Evolutionary conservation across 2,329 filamentous ascomycete species (phyloP).

Genomic region (Apiospora kogelbergensis): DNA sequence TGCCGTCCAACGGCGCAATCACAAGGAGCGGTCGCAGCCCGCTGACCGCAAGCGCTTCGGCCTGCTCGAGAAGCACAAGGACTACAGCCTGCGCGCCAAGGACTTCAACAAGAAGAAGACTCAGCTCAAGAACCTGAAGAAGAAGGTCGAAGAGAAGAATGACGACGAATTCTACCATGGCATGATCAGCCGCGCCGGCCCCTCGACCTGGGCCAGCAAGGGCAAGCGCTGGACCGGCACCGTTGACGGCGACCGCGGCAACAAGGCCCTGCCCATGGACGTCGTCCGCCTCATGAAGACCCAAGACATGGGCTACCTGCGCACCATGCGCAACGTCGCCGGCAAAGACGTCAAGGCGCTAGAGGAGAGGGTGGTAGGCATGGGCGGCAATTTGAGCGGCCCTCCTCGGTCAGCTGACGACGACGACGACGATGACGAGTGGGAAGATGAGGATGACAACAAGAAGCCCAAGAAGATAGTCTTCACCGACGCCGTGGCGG

Average conservation of each 20-base stretch:
- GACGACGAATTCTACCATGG: constrained; percentile 74
- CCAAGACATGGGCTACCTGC: constrained; percentile 65
- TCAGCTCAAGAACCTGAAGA: constrained; percentile 56
- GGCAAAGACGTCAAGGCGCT: constrained; percentile 56
- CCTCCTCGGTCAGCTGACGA: constrained; percentile 22
- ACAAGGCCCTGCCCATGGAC: constrained; percentile 54
- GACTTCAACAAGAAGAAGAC: constrained; percentile 67
- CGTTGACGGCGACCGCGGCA: constrained; percentile 58
- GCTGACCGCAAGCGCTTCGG: constrained; percentile 82
- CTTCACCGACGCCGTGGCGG: constrained; percentile 44
- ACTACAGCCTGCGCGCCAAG: constrained; percentile 64
- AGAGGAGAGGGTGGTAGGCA: constrained; percentile 53
- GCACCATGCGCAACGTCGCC: constrained; percentile 61
- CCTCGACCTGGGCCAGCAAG: constrained; percentile 47
- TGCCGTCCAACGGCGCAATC: constrained; percentile 33
- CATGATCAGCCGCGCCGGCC: constrained; percentile 63
- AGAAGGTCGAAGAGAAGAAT: constrained; percentile 65
- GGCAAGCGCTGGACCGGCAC: constrained; percentile 56
- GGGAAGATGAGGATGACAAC: constrained; percentile 26
- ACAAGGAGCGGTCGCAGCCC: constrained; percentile 88
- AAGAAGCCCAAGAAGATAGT: constrained; percentile 48
- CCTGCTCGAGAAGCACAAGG: constrained; percentile 94
- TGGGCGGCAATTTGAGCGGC: constrained; percentile 32
- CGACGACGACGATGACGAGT: constrained; percentile 30
- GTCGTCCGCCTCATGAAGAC: constrained; percentile 65